Base-by-base conservation (phyloP, 306 rosid species). In the Oxytropis ochrocephala region DNA sequence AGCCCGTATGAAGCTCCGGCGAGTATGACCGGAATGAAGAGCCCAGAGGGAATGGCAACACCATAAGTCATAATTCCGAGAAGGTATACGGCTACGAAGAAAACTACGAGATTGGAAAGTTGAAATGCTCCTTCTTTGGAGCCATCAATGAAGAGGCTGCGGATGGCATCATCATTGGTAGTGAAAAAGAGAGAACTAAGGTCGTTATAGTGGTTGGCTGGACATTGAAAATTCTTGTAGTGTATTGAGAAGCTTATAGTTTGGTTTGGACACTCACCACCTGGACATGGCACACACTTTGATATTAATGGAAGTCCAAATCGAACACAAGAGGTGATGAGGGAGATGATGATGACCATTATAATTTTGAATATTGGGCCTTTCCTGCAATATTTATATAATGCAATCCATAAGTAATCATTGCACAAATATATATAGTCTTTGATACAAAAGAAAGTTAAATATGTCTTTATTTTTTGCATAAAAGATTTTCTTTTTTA, bases 1-100 rank as follows among this genome's bases (percentile, higher is more conserved):
- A 87, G 91, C 6, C 97, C 97, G 19, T 88, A 91, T 1, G 93
- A 85, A 70, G 93, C 89, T 47, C 97, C 96, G 0, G 96, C 97
- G 16, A 91, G 89, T 69, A 88, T 88, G 65, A 88, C 96, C 0
- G 97, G 97, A 55, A 91, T 91, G 64, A 91, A 91, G 72, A 90
- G 89, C 7, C 97, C 97, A 0, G 97, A 86, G 49, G 97, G 97
- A 60, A 91, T 79, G 43, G 97, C 97, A 74, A 87, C 85, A 42
- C 97, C 97, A 24, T 91, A 88, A 55, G 97, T 91, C 14, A 88
- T 51, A 21, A 91, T 80, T 66, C 97, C 97, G 1, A 91, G 88
- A 69, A 17, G 75, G 78, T 76, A 86, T 52, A 85, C 62, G 33
- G 87, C 80, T 18, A 64, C 80, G 53, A 91, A 85, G 87, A 88